Evolutionary conservation across 352 stramenopile genomes (phyloP).

Genomic region (Globisporangium paroecandrum): DNA sequence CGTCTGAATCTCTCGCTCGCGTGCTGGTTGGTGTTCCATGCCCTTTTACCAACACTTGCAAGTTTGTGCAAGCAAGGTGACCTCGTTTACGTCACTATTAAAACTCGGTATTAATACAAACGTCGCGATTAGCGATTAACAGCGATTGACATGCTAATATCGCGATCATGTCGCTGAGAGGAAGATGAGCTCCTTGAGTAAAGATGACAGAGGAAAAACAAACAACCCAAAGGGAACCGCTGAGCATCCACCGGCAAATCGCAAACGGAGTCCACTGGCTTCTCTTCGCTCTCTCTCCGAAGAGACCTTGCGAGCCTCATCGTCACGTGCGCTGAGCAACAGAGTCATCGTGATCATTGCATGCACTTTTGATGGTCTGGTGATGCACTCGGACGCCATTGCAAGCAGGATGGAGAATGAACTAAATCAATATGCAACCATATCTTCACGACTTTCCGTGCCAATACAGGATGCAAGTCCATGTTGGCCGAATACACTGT

Average conservation of each 20-base stretch:
- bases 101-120: background rate
- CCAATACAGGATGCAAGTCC: background rate
- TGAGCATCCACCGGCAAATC: background rate
- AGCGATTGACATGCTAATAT: background rate
- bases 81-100: background rate
- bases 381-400: background rate
- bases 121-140: background rate
- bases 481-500: background rate
- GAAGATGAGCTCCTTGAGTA: background rate
- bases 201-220: no score
- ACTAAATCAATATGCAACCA: background rate
- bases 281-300: background rate
- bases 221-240: no score
- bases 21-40: no score
- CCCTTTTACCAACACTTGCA: no score
- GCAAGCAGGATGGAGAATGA: background rate
- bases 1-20: no score
- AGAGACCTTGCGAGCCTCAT: background rate
- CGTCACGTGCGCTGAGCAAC: background rate
- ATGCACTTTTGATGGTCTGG: background rate
- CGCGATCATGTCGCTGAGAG: background rate
- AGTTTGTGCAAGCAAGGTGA: background rate
- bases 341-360: background rate
- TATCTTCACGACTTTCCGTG: background rate
- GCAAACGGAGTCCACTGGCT: background rate